Conservation (phyloP, 2,329 filamentous ascomycete genomes). For the Neofusicoccum umdonicola region DNA sequence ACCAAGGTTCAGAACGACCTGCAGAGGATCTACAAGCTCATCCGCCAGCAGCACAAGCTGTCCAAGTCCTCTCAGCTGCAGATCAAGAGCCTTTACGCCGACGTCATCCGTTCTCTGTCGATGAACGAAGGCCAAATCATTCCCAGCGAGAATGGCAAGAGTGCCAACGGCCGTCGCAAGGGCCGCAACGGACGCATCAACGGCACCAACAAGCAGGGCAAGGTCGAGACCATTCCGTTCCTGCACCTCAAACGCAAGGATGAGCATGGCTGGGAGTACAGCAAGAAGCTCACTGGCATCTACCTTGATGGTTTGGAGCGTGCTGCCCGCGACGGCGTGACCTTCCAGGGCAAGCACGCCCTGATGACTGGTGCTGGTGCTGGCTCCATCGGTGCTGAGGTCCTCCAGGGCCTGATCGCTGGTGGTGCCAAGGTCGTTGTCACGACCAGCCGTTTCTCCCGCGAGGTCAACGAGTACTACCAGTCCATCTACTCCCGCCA, state of each 20-base stretch:
- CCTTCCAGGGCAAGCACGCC: constrained; percentile 90
- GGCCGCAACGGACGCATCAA: constrained; percentile 53
- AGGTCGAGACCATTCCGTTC: constrained; percentile 97
- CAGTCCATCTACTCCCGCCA: constrained; percentile 97
- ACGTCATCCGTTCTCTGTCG: constrained; percentile 86
- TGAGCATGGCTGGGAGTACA: constrained; percentile 96
- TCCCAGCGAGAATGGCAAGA: constrained; percentile 76
- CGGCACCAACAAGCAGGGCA: constrained; percentile 68
- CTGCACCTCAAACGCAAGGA: constrained; percentile 93
- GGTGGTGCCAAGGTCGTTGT: constrained; percentile 96
- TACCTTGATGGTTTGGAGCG: constrained; percentile 92
- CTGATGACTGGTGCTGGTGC: constrained; percentile 98
- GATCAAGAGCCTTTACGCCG: constrained; percentile 92
- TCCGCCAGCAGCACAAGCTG: constrained; percentile 96
- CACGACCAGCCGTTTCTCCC: constrained; percentile 93
- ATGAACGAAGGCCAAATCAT: constrained; percentile 99
- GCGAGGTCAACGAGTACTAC: constrained; percentile 98
- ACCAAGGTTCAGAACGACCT: constrained; percentile 98
- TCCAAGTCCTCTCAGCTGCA: constrained; percentile 95
- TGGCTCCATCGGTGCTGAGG: constrained; percentile 95
- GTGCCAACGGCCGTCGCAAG: constrained; percentile 58
- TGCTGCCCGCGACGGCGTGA: constrained; percentile 82
- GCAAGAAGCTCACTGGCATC: constrained; percentile 92
- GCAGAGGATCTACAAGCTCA: constrained; percentile 93
- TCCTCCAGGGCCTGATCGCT: constrained; percentile 91